phyloP scores from a whole-genome alignment of 148 eudicot genomes.

The Camellia japonica region DNA sequence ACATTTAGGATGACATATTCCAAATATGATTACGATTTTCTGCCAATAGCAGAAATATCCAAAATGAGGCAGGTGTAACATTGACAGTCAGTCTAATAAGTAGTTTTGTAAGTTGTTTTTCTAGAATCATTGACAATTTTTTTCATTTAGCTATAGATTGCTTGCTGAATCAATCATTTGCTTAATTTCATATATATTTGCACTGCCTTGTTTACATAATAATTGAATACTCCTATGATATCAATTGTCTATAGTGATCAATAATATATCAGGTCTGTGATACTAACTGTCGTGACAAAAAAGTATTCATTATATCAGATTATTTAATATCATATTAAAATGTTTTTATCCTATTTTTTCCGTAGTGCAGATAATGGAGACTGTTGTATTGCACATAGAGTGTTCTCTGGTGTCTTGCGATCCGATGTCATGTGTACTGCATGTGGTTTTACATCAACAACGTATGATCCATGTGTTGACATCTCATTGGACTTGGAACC shows the following conservation, averaged over 20 bases:
- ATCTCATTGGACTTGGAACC: conserved; percentile 76
- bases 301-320: not conserved
- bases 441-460: conserved; percentile 79
- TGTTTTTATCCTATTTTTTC: conserved; percentile 2
- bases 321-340: not conserved
- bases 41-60: not conserved
- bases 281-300: not conserved
- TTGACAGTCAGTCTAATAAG: not conserved
- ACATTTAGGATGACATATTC: not conserved
- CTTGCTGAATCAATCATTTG: not conserved
- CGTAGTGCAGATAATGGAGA: conserved; percentile 61
- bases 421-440: conserved; percentile 84
- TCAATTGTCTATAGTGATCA: not conserved
- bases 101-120: not conserved
- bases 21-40: not conserved
- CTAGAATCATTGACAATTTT: not conserved
- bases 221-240: not conserved
- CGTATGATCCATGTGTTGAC: conserved; percentile 78
- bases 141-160: not conserved
- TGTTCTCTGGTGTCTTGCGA: conserved; percentile 71
- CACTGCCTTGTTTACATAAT: not conserved
- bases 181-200: too few species aligned
- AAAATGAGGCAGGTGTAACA: not conserved
- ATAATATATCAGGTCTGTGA: not conserved
- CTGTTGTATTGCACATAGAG: conserved; percentile 79